Conservation (phyloP, 2,329 filamentous ascomycete species). For the Pseudogymnoascus sp. region DNA sequence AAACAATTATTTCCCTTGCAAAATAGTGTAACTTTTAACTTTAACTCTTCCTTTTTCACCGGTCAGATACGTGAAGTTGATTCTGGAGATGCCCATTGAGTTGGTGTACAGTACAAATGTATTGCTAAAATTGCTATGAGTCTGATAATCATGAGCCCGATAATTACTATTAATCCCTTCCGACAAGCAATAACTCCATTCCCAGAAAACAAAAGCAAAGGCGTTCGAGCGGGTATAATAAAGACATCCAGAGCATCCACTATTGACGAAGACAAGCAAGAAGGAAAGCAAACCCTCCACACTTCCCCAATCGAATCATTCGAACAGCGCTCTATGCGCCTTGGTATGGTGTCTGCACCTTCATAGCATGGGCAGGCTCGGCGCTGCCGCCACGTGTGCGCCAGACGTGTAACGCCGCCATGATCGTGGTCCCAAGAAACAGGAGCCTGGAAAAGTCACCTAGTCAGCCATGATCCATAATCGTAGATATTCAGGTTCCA, state of each 20-base stretch:
- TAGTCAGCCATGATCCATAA: not conserved
- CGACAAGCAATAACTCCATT: not conserved
- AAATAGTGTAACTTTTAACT: not conserved
- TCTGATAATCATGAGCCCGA: not conserved
- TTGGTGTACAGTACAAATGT: not conserved
- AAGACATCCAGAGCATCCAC: not conserved
- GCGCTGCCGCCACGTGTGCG: constrained; percentile 26
- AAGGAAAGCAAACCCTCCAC: not conserved
- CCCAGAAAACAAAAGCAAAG: not conserved
- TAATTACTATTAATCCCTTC: constrained; percentile 1
- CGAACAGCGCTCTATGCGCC: not conserved
- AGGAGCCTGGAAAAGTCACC: constrained; percentile 33
- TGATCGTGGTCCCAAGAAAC: constrained; percentile 41
- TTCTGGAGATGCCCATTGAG: not conserved
- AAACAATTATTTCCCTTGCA: not conserved
- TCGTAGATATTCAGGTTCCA: not conserved
- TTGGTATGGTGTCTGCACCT: not conserved
- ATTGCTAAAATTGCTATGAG: not conserved
- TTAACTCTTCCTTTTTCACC: no score
- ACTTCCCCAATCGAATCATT: not conserved
- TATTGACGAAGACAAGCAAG: not conserved
- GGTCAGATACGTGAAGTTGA: not conserved
- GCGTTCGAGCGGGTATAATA: constrained; percentile 1
- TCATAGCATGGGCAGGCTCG: not conserved
- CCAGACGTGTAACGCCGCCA: constrained; percentile 40